phyloP scores from a whole-genome alignment of 2,329 filamentous ascomycete genomes.

The Epichloe hybrida region DNA sequence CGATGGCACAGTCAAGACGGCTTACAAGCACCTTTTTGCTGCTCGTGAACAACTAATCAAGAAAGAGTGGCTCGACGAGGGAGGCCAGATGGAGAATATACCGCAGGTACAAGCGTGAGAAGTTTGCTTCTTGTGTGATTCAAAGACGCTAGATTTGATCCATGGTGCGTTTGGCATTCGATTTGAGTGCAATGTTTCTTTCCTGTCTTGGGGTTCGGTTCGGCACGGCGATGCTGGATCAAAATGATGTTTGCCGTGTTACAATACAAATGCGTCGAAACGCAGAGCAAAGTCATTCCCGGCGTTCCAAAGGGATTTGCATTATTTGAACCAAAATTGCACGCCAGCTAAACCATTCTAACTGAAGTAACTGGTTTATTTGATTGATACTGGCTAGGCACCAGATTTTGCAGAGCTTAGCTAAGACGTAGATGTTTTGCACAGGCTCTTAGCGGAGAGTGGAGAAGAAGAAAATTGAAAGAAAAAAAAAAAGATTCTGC shows the following conservation, averaged over 20 bases:
- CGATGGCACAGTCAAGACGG: slow-evolving; percentile 91
- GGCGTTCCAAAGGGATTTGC: neutral
- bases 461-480: too few species aligned
- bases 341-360: too few species aligned
- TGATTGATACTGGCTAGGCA: too few species aligned
- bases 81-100: slow-evolving; percentile 58
- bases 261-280: neutral
- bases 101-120: slow-evolving; percentile 32
- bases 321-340: too few species aligned
- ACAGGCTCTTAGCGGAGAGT: too few species aligned
- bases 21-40: slow-evolving; percentile 77
- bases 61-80: slow-evolving; percentile 58
- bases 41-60: slow-evolving; percentile 63
- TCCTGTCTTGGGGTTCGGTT: neutral
- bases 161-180: neutral
- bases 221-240: neutral
- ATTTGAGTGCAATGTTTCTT: neutral
- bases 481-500: too few species aligned
- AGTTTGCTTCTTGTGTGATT: neutral
- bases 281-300: neutral
- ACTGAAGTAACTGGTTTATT: too few species aligned
- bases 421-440: too few species aligned
- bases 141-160: neutral
- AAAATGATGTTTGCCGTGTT: neutral
- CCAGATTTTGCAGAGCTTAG: too few species aligned